A percentile compares a stretch with the other conserved stretches of the same genome.
These are phyloP conservation scores for Candida maris DNA, from an alignment of 805 yeast species.

Conservation along the genomic window DNA sequence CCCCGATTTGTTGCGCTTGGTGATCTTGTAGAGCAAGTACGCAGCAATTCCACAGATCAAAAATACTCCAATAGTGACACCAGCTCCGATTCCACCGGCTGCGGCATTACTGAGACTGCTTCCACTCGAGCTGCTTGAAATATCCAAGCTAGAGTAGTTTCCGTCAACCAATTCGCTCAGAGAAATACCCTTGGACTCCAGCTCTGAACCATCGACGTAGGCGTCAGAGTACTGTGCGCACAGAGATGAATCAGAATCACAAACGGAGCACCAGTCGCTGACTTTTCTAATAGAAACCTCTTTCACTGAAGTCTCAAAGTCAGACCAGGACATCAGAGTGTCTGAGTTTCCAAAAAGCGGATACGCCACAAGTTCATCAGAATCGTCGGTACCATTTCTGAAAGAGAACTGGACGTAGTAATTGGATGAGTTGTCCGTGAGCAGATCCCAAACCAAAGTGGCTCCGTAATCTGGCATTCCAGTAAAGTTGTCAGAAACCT, in stretches of 20 bases:
- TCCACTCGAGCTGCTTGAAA: slow-evolving; percentile 1
- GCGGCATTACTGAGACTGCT: slow-evolving; percentile 34
- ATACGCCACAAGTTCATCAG: slow-evolving; percentile 31
- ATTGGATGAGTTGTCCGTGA: slow-evolving; percentile 26
- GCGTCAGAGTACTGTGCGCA: slow-evolving; percentile 33
- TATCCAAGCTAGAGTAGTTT: slow-evolving; percentile 23
- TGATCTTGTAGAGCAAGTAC: slow-evolving; percentile 21
- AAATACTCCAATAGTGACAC: slow-evolving; percentile 46
- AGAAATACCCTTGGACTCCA: slow-evolving; percentile 30
- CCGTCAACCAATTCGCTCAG: slow-evolving; percentile 28
- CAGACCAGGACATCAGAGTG: slow-evolving; percentile 34
- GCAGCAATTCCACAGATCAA: slow-evolving; percentile 31
- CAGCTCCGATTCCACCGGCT: slow-evolving; percentile 53
- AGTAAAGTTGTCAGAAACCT: slow-evolving; percentile 36
- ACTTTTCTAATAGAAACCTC: slow-evolving; percentile 27
- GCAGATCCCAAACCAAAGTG: slow-evolving; percentile 42
- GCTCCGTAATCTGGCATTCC: slow-evolving; percentile 48
- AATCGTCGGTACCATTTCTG: slow-evolving; percentile 42
- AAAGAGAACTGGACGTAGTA: slow-evolving; percentile 42
- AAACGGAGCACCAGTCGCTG: slow-evolving; percentile 38
- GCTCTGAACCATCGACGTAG: slow-evolving; percentile 29
- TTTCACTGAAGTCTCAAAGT: slow-evolving; percentile 30
- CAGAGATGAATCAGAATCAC: slow-evolving; percentile 31
- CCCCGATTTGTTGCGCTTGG: slow-evolving; percentile 3
- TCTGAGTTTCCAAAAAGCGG: slow-evolving; percentile 36